phyloP scores from a whole-genome alignment of 2,329 filamentous ascomycete genomes.

The Whalleya microplaca region DNA sequence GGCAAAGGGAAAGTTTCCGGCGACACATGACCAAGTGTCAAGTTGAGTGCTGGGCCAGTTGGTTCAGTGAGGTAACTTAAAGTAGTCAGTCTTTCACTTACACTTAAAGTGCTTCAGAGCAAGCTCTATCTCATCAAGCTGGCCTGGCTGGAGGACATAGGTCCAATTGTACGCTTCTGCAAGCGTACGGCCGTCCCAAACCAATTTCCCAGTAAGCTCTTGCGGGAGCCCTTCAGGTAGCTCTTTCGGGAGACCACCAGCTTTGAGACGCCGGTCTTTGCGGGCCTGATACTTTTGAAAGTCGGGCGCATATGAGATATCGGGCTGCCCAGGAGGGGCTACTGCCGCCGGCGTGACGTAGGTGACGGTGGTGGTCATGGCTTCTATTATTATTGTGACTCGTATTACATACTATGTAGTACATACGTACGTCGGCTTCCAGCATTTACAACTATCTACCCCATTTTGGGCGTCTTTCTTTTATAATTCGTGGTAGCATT shows the following conservation, averaged over 20 bases:
- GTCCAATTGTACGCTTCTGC: constrained; percentile 55
- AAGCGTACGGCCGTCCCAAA: constrained; percentile 60
- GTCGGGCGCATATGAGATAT: constrained; percentile 61
- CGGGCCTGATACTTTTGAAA: constrained; percentile 57
- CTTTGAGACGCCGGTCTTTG: constrained; percentile 47
- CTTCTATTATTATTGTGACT: not conserved
- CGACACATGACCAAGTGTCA: constrained; percentile 47
- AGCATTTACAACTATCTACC: not conserved
- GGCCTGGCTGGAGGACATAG: constrained; percentile 49
- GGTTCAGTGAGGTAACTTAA: not conserved
- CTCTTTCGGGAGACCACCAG: constrained; percentile 42
- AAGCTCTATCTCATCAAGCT: constrained; percentile 53
- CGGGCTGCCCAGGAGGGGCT: constrained; percentile 53
- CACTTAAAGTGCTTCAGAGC: constrained; percentile 49
- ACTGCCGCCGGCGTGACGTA: constrained; percentile 29
- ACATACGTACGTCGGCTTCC: too few relatives aligned
- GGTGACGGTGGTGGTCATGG: constrained; percentile 26
- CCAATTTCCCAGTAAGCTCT: constrained; percentile 52
- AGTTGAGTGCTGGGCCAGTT: constrained; percentile 35
- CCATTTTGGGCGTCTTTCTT: not conserved
- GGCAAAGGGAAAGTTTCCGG: constrained; percentile 60
- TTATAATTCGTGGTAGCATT: not conserved
- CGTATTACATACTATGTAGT: not conserved
- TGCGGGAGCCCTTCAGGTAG: constrained; percentile 56
- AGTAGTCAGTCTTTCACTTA: constrained; percentile 23